Evolutionary conservation across 345 rosid genomes (phyloP).

Genomic region (Syzygium aqueum): DNA sequence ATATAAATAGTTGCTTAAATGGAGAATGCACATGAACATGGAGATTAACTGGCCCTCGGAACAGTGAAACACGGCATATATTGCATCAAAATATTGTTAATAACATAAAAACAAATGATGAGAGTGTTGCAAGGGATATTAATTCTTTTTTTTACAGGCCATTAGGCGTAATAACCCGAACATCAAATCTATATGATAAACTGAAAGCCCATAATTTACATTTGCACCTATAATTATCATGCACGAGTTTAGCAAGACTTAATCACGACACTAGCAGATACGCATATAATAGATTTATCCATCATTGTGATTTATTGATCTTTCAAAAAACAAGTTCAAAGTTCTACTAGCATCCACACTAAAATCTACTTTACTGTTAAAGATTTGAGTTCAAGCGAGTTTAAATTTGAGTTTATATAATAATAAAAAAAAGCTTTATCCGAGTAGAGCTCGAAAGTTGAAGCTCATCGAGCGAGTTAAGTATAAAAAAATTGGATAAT

Average conservation of each 20-base stretch:
- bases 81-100: too few species aligned
- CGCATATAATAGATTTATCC: background rate
- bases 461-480: background rate
- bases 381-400: background rate
- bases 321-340: background rate
- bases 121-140: too few species aligned
- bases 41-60: too few species aligned
- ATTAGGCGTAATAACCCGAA: background rate
- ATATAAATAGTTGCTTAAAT: too few species aligned
- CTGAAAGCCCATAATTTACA: background rate
- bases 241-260: background rate
- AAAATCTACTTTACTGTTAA: background rate
- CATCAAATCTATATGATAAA: background rate
- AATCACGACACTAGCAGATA: background rate
- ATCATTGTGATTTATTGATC: background rate
- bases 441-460: background rate
- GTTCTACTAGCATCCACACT: background rate
- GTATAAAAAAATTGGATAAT: accelerated
- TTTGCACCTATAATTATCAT: background rate
- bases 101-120: too few species aligned
- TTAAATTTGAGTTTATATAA: background rate
- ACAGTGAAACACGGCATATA: too few species aligned
- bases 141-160: background rate
- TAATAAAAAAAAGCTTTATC: background rate
- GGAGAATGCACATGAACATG: too few species aligned